A percentile compares a stretch with the other conserved stretches of the same genome.
Evolutionary conservation across 164 flowering plant genomes (phyloP).

Genomic region (Liquidambar formosana): DNA sequence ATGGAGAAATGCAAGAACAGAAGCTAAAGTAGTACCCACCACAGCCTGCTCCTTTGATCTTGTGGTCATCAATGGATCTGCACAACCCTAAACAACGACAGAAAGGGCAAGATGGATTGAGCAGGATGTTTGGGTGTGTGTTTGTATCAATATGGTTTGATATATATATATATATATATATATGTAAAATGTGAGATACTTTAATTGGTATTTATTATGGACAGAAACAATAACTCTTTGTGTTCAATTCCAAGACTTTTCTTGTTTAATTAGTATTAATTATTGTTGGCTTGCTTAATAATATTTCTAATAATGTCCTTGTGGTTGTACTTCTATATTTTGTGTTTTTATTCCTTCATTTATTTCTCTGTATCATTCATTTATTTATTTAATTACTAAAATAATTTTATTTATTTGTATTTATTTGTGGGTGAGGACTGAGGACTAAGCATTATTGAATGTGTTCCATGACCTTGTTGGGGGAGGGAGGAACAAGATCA

Average conservation of each 20-base stretch:
- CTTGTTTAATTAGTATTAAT: no score
- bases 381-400: not conserved
- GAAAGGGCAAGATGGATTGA: slow-evolving; percentile 14
- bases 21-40: slow-evolving; percentile 16
- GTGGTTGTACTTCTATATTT: not conserved
- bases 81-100: not conserved
- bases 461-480: no score
- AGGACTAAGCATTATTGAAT: no score
- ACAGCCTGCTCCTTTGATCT: slow-evolving; percentile 22
- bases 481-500: slow-evolving; percentile 15
- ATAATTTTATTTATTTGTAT: not conserved
- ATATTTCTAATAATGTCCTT: slow-evolving; percentile 8
- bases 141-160: not conserved
- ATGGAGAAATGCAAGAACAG: slow-evolving; percentile 43
- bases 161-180: no score
- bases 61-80: not conserved
- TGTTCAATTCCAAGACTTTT: slow-evolving; percentile 1
- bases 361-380: not conserved
- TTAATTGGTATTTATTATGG: not conserved
- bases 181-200: slow-evolving; percentile 4
- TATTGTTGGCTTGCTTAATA: not conserved
- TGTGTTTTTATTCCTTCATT: not conserved
- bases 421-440: not conserved
- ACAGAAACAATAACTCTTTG: slow-evolving; percentile 9
- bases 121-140: slow-evolving; percentile 16